Base-by-base conservation (phyloP, 768 basidiomycete species). In the Tricholoma saponaceum region DNA sequence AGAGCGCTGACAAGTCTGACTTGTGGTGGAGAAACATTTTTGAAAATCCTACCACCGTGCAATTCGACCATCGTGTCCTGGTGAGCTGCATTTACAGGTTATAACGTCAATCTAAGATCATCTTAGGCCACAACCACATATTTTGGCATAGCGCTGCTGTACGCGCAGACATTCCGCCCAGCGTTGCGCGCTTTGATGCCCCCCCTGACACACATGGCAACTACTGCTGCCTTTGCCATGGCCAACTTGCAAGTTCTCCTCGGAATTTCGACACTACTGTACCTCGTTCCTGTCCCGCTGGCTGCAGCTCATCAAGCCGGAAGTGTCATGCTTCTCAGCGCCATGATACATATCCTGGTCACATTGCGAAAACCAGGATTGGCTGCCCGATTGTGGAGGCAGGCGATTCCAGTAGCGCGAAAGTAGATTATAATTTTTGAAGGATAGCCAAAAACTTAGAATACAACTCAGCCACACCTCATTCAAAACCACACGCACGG, bases 21-120 rank as follows among this genome's bases (percentile, higher is more conserved):
- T 67, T 83, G n/a, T 95, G 90, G 89, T 96, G 94, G 93, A 79
- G 97, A 58, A 98, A 98, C 70, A 76, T 98, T 52, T 85, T 97
- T 60, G 97, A 99, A 74, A 99, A 99, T 67, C 97, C 97, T 7
- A 95, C 91, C 8, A 97, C 96, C 0, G 95, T 95, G 7, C 97
- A 99, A 69, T 98, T 98, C 66, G 85, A 99, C 67, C 97, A 99
- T 72, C 88, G 97, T 20, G 76, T 95, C 51, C 82, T 99, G 52
- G 95, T 90, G 66, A 72, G 91, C 78, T 37, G 54, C 37, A 18
- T 8, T 32, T 18, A 33, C 35, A 5, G 12, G 30, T 51, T 28
- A 5, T 37, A 32, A 26, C 25, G 41, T 51, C 32, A 41, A 44
- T 28, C 57, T 49, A 51, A 60, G 22, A 18, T 57, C 7, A 50